These are phyloP conservation scores for Xenoacremonium recifei DNA, from an alignment of 2,329 filamentous ascomycete genomes.

Conservation along the genomic window DNA sequence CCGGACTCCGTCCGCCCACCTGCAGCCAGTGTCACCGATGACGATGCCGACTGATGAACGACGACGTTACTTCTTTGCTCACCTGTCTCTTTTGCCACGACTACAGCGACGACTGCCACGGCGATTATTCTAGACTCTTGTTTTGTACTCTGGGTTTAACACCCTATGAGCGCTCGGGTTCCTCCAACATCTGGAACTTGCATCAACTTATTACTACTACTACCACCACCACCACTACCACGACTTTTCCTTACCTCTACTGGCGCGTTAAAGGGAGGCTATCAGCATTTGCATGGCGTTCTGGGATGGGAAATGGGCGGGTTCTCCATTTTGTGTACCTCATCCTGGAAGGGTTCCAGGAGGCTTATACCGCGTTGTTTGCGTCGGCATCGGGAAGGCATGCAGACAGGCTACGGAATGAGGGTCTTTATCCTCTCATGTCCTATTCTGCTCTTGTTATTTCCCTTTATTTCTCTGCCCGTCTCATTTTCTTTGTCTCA, in stretches of 20 bases:
- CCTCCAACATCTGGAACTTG: too few species aligned
- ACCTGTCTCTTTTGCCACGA: conserved; percentile 4
- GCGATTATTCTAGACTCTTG: conserved; percentile 11
- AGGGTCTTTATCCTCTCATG: too few species aligned
- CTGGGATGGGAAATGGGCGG: conserved; percentile 19
- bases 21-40: conserved; percentile 46
- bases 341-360: conserved; percentile 5
- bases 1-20: conserved; percentile 56
- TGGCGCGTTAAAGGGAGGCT: conserved; percentile 23
- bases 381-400: conserved; percentile 11
- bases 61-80: conserved; percentile 5
- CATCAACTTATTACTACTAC: too few species aligned
- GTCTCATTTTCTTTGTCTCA: conserved; percentile 3
- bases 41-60: conserved; percentile 41
- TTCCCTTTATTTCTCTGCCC: conserved; percentile 1
- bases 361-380: conserved; percentile 23
- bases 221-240: not conserved
- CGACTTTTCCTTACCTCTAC: conserved; percentile 10
- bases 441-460: conserved; percentile 10
- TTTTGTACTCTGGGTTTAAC: too few species aligned
- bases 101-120: too few species aligned
- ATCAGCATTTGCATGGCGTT: conserved; percentile 33
- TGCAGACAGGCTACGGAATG: too few species aligned
- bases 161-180: too few species aligned
- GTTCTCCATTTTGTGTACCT: conserved; percentile 14